A percentile compares a stretch with the other conserved stretches of the same genome.
These are phyloP conservation scores for Ligustrum vulgare DNA, from an alignment of 257 asterid genomes.

Conservation along the genomic window DNA sequence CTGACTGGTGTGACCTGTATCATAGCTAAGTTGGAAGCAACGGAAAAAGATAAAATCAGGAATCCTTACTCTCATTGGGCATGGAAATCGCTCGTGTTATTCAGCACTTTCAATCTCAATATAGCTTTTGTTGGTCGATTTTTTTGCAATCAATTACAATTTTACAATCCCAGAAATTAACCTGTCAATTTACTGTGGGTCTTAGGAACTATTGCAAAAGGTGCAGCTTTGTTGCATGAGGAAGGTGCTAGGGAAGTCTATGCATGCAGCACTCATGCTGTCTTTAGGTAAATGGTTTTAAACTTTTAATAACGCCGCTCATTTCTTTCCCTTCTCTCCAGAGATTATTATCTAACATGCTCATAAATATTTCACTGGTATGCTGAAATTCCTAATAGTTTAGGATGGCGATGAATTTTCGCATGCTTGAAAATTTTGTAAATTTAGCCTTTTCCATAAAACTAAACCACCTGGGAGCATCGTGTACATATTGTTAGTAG, in stretches of 20 bases:
- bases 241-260: constrained; percentile 97
- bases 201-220: constrained; percentile 88
- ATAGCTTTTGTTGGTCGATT: not conserved
- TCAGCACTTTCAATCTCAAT: not conserved
- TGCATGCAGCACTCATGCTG: constrained; percentile 96
- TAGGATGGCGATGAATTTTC: not conserved
- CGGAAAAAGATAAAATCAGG: not conserved
- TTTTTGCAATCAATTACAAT: not conserved
- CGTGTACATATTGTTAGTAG: not conserved
- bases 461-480: not conserved
- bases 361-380: not conserved
- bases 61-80: not conserved
- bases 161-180: constrained; percentile 12
- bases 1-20: not conserved
- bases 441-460: not conserved
- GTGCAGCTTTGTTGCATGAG: constrained; percentile 87
- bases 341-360: not conserved
- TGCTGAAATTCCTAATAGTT: not conserved
- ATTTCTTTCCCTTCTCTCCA: not conserved
- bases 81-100: not conserved
- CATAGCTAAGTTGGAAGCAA: not conserved
- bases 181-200: constrained; percentile 29
- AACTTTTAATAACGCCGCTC: not conserved
- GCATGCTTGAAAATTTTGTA: not conserved
- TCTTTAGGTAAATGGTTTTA: constrained; percentile 64